Percentiles rank a stretch among this genome's conserved stretches.
Conservation (phyloP, 768 basidiomycete genomes). For the Tulasnella sp. region DNA sequence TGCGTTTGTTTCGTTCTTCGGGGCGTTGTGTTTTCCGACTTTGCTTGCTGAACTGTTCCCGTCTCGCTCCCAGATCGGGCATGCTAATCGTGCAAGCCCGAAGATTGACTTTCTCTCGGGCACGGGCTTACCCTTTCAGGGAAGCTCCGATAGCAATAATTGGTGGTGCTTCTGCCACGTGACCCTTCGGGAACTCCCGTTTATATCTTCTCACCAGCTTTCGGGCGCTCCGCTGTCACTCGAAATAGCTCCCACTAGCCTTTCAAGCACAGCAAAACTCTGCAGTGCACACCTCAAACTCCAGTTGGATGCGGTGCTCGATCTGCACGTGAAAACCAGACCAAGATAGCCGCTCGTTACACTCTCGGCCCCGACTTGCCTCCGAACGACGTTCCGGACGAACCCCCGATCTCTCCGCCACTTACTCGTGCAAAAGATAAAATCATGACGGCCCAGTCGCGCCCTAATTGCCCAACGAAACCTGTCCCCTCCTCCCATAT, state of each 20-base stretch:
- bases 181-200: neutral
- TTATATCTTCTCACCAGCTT: neutral
- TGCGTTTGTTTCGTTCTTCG: neutral
- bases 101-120: neutral
- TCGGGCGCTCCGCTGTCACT: neutral
- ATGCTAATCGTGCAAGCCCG: neutral
- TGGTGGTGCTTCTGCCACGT: neutral
- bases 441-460: neutral
- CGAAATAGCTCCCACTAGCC: neutral
- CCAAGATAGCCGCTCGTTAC: neutral
- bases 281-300: too few species aligned
- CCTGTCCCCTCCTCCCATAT: neutral
- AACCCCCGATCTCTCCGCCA: neutral
- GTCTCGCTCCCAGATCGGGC: neutral
- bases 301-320: neutral
- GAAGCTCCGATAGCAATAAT: neutral
- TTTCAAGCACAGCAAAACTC: neutral
- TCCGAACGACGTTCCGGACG: neutral
- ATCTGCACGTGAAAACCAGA: neutral
- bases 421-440: too few species aligned
- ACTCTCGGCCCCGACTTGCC: neutral
- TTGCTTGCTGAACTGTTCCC: neutral
- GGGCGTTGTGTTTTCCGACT: neutral
- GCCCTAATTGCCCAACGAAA: neutral
- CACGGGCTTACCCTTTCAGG: neutral